Conservation (phyloP, 805 yeast genomes). For the Sugiyamaella qingdaonensis region DNA sequence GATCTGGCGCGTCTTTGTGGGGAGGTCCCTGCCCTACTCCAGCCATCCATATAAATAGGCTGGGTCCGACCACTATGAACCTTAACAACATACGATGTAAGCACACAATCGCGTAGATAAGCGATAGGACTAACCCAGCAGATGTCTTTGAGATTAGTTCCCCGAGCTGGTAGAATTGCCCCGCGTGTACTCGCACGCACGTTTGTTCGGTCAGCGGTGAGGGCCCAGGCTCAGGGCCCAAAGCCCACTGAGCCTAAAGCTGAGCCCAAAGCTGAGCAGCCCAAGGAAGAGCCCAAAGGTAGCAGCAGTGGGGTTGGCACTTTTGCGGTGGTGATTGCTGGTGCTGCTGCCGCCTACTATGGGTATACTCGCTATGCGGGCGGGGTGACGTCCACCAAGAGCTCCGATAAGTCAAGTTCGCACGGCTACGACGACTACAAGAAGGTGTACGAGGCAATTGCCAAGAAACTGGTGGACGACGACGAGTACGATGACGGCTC, state of each 20-base stretch:
- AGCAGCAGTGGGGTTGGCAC: conserved; percentile 11
- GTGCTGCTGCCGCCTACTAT: conserved; percentile 31
- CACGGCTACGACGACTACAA: conserved; percentile 56
- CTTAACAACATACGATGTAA: not conserved
- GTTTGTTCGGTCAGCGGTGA: not conserved
- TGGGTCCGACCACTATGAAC: not conserved
- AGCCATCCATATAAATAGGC: not conserved
- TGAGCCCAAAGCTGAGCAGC: conserved; percentile 1
- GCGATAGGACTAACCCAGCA: not conserved
- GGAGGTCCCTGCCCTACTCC: not conserved
- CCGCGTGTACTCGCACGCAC: conserved; percentile 4
- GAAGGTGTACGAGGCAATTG: conserved; percentile 72
- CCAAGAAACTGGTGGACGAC: conserved; percentile 46
- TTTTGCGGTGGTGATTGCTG: conserved; percentile 21
- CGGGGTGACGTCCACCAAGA: conserved; percentile 32
- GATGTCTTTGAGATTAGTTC: not conserved
- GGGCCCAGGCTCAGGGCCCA: conserved; percentile 5
- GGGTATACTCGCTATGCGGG: conserved; percentile 31
- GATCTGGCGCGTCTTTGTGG: not conserved
- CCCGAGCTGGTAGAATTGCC: not conserved
- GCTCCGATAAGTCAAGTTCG: conserved; percentile 21
- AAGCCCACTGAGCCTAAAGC: conserved; percentile 5
- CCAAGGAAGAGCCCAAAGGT: conserved; percentile 4
- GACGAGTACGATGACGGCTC: conserved; percentile 59
- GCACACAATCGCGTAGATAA: not conserved